These are phyloP conservation scores for Tanozyma kutaoensis DNA, from an alignment of 805 yeast genomes.

Conservation along the genomic window DNA sequence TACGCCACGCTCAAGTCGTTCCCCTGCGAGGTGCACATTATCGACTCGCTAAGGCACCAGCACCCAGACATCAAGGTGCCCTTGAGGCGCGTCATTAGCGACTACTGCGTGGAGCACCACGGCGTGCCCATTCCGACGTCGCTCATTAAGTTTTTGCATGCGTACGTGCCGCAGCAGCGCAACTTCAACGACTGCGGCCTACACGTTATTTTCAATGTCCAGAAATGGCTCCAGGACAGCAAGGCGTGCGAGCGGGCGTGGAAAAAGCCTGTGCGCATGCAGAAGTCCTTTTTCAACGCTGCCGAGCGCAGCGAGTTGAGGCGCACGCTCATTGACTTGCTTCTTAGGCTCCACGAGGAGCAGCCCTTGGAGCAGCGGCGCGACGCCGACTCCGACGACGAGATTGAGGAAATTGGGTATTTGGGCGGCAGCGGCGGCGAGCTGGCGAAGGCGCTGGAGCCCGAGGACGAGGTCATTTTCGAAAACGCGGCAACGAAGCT, in stretches of 20 bases:
- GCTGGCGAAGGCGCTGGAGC: too few species aligned
- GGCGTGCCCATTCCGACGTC: constrained; percentile 29
- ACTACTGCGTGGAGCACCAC: constrained; percentile 58
- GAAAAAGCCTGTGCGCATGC: constrained; percentile 14
- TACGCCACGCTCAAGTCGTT: constrained; percentile 1
- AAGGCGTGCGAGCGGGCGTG: constrained; percentile 35
- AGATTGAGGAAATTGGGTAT: constrained; percentile 9
- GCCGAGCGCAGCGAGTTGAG: constrained; percentile 6
- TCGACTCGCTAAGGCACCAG: constrained; percentile 64
- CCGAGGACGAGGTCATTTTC: too few species aligned
- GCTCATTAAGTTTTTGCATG: constrained; percentile 33
- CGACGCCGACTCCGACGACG: constrained; percentile 7
- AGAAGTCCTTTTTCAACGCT: constrained; percentile 3
- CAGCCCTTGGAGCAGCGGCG: constrained; percentile 1
- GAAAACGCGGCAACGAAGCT: not conserved
- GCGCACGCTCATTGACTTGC: constrained; percentile 3
- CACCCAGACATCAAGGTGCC: constrained; percentile 41
- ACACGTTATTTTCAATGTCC: constrained; percentile 67
- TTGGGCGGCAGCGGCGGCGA: too few species aligned
- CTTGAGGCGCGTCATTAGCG: constrained; percentile 43
- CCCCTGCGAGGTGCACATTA: constrained; percentile 35
- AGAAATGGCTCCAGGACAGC: constrained; percentile 41
- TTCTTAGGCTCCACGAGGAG: constrained; percentile 5
- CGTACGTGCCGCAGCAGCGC: constrained; percentile 67
- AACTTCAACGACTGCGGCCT: constrained; percentile 93